These are phyloP conservation scores for Coemansia sp. DNA, from an alignment of 192 early-diverging fungal species.

Conservation along the genomic window DNA sequence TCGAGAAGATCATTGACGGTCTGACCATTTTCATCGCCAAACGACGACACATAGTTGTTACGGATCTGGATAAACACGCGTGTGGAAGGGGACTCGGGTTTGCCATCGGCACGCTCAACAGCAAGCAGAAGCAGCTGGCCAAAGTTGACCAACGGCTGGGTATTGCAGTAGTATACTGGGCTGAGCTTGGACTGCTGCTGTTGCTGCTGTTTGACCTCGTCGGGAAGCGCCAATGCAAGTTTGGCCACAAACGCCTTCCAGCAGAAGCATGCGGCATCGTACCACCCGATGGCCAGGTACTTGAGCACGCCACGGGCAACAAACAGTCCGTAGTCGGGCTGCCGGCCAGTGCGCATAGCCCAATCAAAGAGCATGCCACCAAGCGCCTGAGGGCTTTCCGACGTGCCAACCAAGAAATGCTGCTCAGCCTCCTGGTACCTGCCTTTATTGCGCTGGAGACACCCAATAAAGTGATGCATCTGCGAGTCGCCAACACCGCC, in stretches of 20 bases:
- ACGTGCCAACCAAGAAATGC: constrained; percentile 82
- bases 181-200: constrained; percentile 43
- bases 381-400: constrained; percentile 72
- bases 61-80: constrained; percentile 33
- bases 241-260: constrained; percentile 50
- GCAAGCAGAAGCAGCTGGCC: constrained; percentile 64
- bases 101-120: constrained; percentile 59
- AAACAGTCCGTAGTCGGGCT: constrained; percentile 70
- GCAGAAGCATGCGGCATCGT: constrained; percentile 56
- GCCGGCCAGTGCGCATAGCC: constrained; percentile 59
- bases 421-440: constrained; percentile 79
- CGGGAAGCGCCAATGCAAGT: constrained; percentile 20
- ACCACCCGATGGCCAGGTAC: constrained; percentile 64
- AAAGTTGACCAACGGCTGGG: constrained; percentile 65
- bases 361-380: constrained; percentile 80
- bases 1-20: constrained; percentile 39
- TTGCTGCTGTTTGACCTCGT: constrained; percentile 20
- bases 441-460: constrained; percentile 59
- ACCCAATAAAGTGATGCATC: constrained; percentile 50
- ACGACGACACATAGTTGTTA: constrained; percentile 28
- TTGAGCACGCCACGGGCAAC: constrained; percentile 77
- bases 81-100: constrained; percentile 23
- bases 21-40: constrained; percentile 34
- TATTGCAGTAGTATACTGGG: constrained; percentile 46
- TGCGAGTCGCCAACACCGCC: constrained; percentile 41